Evolutionary conservation across 352 stramenopile genomes (phyloP), one percentile per base, ranked within the genome.

Genomic region (Phytophthora europaea): DNA sequence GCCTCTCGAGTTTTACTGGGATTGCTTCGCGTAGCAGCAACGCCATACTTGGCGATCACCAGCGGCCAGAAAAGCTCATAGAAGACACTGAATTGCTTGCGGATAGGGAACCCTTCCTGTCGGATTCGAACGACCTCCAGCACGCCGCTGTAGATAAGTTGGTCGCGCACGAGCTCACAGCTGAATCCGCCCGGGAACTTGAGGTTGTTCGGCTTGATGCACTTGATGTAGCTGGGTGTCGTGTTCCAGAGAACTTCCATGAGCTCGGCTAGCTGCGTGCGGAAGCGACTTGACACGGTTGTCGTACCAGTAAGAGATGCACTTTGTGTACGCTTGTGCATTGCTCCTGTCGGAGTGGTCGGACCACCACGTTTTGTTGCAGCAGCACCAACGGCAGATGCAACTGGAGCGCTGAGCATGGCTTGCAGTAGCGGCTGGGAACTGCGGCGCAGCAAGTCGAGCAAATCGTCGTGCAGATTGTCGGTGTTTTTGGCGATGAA

Each of bases 171-270:
- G 9, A 95, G 72, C 28, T 96, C 76, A 33, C 91, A 91, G 67
- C 97, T 95, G 62, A 98, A 98, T 12, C 90, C 79, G 45, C 94
- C 87, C 0, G 93, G 84, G 50, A 97, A 95, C 70, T 98, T 99
- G 18, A 96, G 68, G 55, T 94, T 97, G 82, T 99, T 99, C 6
- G 95, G 95, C 79, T 99, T 98, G 76, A 99, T 97, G 65, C 94
- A 98, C 68, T 98, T 96, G 72, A 99, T 95, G 71, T 98, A 99
- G 43, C 95, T 94, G 6, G 94, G 93, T n/a, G 93, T 93, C 51
- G 94, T 98, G 43, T 77, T 80, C 77, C 83, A 89, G 12, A 98
- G 65, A 36, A 95, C 87, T 6, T 94, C 85, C 88, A 95, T 96
- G 40, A 98, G 75, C 26, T 94, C 88, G 0, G 73, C 55, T 5